Conservation (phyloP, 176 grass and related monocot species). For the Juncus effusus region DNA sequence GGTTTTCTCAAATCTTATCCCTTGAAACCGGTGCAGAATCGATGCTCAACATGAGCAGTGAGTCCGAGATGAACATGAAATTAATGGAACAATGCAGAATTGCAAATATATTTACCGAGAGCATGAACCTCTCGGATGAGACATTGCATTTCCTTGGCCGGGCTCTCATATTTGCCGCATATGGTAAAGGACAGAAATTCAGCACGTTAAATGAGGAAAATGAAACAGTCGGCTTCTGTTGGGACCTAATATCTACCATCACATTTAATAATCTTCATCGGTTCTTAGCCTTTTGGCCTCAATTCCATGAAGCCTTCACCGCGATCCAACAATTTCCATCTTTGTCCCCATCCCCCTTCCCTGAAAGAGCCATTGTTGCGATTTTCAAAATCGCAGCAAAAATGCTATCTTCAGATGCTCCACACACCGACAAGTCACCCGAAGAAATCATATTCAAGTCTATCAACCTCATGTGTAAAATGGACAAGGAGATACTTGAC, state of each 20-base stretch:
- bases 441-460: conserved; percentile 88
- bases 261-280: conserved; percentile 46
- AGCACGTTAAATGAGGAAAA: conserved; percentile 87
- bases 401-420: conserved; percentile 30
- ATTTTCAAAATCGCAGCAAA: conserved; percentile 64
- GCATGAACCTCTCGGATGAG: conserved; percentile 68
- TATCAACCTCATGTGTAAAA: conserved; percentile 76
- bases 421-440: conserved; percentile 29
- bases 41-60: conserved; percentile 55
- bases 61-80: conserved; percentile 91
- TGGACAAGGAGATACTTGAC: conserved; percentile 90
- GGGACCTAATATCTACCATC: conserved; percentile 58
- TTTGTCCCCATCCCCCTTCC: conserved; percentile 74
- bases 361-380: conserved; percentile 72
- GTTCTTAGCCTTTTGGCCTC: conserved; percentile 63
- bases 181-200: conserved; percentile 87
- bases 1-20: conserved; percentile 88
- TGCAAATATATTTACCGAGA: conserved; percentile 75
- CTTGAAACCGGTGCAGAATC: conserved; percentile 45
- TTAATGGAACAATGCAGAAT: conserved; percentile 84
- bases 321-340: conserved; percentile 69
- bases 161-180: conserved; percentile 65
- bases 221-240: conserved; percentile 78
- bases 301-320: conserved; percentile 66
- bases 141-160: conserved; percentile 69